Percentiles rank a stretch among this genome's conserved stretches.
Conservation (phyloP, 1,139 yeast species). For the Spathaspora sp. region DNA sequence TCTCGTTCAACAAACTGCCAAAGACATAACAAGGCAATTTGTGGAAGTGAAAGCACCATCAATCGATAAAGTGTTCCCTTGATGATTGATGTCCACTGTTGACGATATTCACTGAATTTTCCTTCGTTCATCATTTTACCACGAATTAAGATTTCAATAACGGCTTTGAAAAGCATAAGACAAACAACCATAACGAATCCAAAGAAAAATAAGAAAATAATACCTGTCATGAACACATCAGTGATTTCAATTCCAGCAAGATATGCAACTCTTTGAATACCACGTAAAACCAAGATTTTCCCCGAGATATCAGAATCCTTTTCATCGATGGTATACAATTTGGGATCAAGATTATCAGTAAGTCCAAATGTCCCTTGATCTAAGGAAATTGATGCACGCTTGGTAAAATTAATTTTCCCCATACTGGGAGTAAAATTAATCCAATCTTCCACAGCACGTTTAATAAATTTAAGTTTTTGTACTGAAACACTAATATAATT, state of each 20-base stretch:
- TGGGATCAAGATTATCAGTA: conserved; percentile 48
- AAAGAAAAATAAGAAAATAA: conserved; percentile 78
- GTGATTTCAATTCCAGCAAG: conserved; percentile 84
- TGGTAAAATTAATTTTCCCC: conserved; percentile 2
- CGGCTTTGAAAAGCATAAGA: conserved; percentile 68
- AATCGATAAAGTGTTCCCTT: conserved; percentile 89
- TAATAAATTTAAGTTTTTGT: conserved; percentile 37
- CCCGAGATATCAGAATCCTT: conserved; percentile 52
- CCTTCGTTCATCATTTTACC: conserved; percentile 60
- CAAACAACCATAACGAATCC: conserved; percentile 68
- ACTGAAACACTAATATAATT: conserved; percentile 72
- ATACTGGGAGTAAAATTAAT: background rate
- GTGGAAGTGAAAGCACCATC: conserved; percentile 81
- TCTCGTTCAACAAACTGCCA: conserved; percentile 89
- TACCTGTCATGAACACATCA: conserved; percentile 80
- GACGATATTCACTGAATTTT: conserved; percentile 74
- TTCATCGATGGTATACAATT: conserved; percentile 73
- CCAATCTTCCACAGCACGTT: conserved; percentile 13
- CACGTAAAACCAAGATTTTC: conserved; percentile 79
- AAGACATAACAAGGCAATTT: conserved; percentile 73
- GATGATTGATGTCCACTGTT: conserved; percentile 74
- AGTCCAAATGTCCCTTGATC: conserved; percentile 45
- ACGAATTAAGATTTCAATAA: conserved; percentile 68
- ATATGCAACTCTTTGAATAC: conserved; percentile 88
- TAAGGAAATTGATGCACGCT: conserved; percentile 21